Percentiles rank a stretch among this genome's conserved stretches.
Conservation (phyloP, 2,329 filamentous ascomycete genomes). For the Alternaria infectoria region DNA sequence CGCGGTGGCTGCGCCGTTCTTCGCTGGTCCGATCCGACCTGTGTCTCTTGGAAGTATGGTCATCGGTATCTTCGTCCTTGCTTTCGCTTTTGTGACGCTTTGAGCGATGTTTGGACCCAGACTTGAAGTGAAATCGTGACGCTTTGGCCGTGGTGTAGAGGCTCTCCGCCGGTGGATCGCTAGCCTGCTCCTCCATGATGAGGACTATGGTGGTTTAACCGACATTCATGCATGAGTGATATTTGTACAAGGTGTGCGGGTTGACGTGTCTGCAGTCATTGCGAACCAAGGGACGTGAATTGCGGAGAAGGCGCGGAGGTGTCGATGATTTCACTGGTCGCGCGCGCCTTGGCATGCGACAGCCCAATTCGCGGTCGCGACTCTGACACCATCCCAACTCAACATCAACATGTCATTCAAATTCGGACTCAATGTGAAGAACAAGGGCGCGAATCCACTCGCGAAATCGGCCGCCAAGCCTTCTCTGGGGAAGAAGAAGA, state of each 20-base stretch:
- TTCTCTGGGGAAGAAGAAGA: slow-evolving; percentile 37
- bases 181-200: slow-evolving; percentile 40
- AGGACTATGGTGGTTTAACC: slow-evolving; percentile 12
- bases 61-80: slow-evolving; percentile 6
- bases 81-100: slow-evolving; percentile 23
- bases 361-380: slow-evolving; percentile 3
- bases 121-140: slow-evolving; percentile 51
- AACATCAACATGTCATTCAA: slow-evolving; percentile 50
- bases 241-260: not conserved
- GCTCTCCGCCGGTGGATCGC: slow-evolving; percentile 21
- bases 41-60: slow-evolving; percentile 19
- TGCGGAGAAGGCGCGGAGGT: slow-evolving; percentile 36
- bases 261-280: slow-evolving; percentile 3
- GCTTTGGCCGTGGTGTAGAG: slow-evolving; percentile 35
- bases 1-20: slow-evolving; percentile 7
- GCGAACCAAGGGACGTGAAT: slow-evolving; percentile 1
- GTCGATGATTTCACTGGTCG: slow-evolving; percentile 35
- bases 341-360: slow-evolving; percentile 27
- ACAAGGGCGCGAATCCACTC: slow-evolving; percentile 53
- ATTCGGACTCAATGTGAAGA: slow-evolving; percentile 66
- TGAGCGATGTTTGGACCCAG: slow-evolving; percentile 27
- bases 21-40: slow-evolving; percentile 17
- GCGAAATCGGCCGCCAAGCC: slow-evolving; percentile 27
- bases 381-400: slow-evolving; percentile 6
- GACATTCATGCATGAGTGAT: slow-evolving; percentile 25